Evolutionary conservation across 495 filamentous ascomycete species (phyloP), one percentile per base, ranked within the genome.

Genomic region (Umbilicaria muhlenbergii): DNA sequence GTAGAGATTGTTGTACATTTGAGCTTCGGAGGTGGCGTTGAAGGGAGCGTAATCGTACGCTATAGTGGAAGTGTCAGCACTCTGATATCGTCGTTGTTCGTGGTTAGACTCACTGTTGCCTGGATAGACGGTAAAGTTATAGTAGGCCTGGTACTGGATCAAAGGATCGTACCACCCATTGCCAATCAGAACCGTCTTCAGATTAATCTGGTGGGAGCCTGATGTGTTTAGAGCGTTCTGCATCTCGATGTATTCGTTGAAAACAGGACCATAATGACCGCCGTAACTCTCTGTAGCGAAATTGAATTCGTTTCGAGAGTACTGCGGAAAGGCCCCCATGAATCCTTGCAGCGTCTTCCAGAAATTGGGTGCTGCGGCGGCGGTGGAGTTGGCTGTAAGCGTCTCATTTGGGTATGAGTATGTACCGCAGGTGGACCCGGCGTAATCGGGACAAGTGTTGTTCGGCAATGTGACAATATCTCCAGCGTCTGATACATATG

Each of bases 201-300:
- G 62, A 3, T 69, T 45, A 44, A 79, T 78, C 21, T 65, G 50
- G 37, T 65, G 63, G 3, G 72, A 63, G 11, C 67, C 69, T 3
- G 58, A 49, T 11, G 67, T 47, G 46, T 62, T 50, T 62, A 73
- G 61, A 48, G 63, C 64, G 44, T 83, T 83, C 56, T 81, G 76
- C 45, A 70, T 52, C 45, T 79, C 69, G 51, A 81, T 73, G 51
- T 75, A 83, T 19, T 71, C 63, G 35, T 74, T 70, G 47, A 77
- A 80, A 0, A 75, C 58, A 0, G 77, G 78, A 0, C 74, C 78
- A 37, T 80, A 80, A 35, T 78, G 75, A 4, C 76, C 76, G 10
- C 78, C 76, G 45, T 80, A 81, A 28, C 63, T 68, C 51, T 77
- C 73, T 1, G 71, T 74, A 8, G 70, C 62, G 58, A 80, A 75